These are phyloP conservation scores for Aspergillus funiculosus DNA, from an alignment of 495 filamentous ascomycete genomes.

Conservation along the genomic window DNA sequence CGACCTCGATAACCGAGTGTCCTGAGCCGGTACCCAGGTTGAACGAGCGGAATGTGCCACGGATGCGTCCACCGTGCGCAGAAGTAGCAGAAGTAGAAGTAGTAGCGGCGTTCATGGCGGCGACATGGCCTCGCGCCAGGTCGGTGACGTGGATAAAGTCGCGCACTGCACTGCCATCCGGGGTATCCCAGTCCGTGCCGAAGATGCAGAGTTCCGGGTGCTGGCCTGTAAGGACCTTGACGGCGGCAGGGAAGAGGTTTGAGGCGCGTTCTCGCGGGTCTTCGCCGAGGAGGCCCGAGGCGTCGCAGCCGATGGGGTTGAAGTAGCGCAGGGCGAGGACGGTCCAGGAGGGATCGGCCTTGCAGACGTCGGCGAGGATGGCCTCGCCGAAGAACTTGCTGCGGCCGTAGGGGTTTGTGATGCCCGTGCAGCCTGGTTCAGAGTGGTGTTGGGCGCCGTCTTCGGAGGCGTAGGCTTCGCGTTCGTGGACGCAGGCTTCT, in stretches of 20 bases:
- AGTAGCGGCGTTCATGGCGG: too few species aligned
- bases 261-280: conserved; percentile 52
- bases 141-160: conserved; percentile 57
- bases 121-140: conserved; percentile 57
- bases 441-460: conserved; percentile 18
- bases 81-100: too few species aligned
- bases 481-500: conserved; percentile 51
- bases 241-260: conserved; percentile 56
- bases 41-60: conserved; percentile 41
- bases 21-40: conserved; percentile 48
- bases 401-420: conserved; percentile 58
- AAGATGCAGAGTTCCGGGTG: conserved; percentile 48
- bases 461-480: conserved; percentile 24
- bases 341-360: conserved; percentile 51
- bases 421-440: conserved; percentile 42
- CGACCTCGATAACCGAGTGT: conserved; percentile 44
- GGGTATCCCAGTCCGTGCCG: conserved; percentile 55
- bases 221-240: conserved; percentile 50
- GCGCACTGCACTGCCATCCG: conserved; percentile 52
- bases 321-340: conserved; percentile 59
- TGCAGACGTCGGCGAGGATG: conserved; percentile 52
- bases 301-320: conserved; percentile 59
- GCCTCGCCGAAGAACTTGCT: conserved; percentile 60
- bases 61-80: conserved; percentile 26
- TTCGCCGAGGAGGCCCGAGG: conserved; percentile 56